phyloP scores from a whole-genome alignment of 441 rosid species.

The Erodium trifolium region DNA sequence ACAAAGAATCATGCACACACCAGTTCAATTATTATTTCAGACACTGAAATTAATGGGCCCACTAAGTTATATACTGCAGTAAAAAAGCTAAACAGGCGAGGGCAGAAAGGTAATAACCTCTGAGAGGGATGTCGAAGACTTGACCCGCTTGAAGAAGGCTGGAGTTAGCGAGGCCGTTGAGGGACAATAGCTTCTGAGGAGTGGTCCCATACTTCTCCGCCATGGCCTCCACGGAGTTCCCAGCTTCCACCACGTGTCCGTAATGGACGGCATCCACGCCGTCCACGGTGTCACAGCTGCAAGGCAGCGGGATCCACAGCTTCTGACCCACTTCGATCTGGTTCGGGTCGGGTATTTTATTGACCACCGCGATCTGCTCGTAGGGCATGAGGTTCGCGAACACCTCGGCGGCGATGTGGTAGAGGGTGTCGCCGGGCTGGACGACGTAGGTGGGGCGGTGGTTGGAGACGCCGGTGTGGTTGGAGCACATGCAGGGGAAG shows the following conservation, averaged over 20 bases:
- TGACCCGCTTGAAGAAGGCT: conserved; percentile 37
- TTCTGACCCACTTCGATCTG: conserved; percentile 31
- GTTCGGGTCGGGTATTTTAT: conserved; percentile 22
- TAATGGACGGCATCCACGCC: conserved; percentile 58
- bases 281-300: conserved; percentile 61
- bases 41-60: too few relatives aligned
- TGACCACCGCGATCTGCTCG: conserved; percentile 31
- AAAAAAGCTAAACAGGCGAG: not conserved
- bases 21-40: too few relatives aligned
- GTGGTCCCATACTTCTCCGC: conserved; percentile 41
- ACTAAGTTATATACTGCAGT: not conserved
- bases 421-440: conserved; percentile 32
- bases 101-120: conserved; percentile 29
- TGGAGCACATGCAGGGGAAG: conserved; percentile 50
- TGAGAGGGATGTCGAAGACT: conserved; percentile 68
- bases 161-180: conserved; percentile 39
- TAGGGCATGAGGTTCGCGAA: conserved; percentile 30
- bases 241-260: conserved; percentile 42
- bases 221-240: conserved; percentile 48
- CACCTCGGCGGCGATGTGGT: conserved; percentile 38
- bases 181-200: conserved; percentile 23
- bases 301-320: conserved; percentile 68
- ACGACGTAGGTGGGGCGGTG: conserved; percentile 42
- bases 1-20: too few relatives aligned
- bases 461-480: conserved; percentile 57